These are phyloP conservation scores for Rhododendron ferrugineum DNA, from an alignment of 148 eudicot species.

Conservation along the genomic window DNA sequence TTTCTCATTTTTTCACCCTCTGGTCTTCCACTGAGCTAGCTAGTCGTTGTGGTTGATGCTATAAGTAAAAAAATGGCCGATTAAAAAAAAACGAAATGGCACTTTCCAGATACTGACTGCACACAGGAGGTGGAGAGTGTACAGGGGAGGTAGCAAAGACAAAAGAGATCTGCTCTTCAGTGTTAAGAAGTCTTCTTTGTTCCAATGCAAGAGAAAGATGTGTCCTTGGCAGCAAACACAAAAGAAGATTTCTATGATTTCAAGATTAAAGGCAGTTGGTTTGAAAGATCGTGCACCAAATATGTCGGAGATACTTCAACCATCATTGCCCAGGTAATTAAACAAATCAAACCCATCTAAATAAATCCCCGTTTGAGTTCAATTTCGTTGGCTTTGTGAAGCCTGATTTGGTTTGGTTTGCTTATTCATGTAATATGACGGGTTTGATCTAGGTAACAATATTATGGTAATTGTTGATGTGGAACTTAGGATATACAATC, in stretches of 20 bases:
- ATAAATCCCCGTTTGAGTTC: not conserved
- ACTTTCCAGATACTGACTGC: conserved; percentile 24
- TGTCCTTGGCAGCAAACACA: conserved; percentile 31
- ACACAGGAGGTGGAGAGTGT: conserved; percentile 48
- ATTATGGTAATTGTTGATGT: too few species aligned
- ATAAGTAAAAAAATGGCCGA: too few species aligned
- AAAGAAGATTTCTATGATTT: conserved; percentile 19
- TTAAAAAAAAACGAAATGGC: too few species aligned
- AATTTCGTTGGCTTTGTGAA: not conserved
- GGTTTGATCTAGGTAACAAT: too few species aligned
- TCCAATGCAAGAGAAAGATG: conserved; percentile 41
- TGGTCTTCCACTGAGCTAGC: too few species aligned
- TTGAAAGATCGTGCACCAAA: too few species aligned
- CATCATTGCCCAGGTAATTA: conserved; percentile 25
- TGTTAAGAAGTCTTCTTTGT: conserved; percentile 31
- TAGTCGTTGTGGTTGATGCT: not conserved
- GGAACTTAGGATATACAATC: too few species aligned
- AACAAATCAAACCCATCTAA: not conserved
- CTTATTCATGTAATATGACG: too few species aligned
- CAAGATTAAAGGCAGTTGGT: too few species aligned
- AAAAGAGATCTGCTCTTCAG: conserved; percentile 30
- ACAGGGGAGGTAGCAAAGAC: conserved; percentile 47
- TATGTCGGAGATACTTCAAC: conserved; percentile 27
- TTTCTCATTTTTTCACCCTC: too few species aligned
- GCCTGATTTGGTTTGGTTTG: too few species aligned